phyloP scores from a whole-genome alignment of 2,329 filamentous ascomycete species.

The Aspergillus ochraceoroseus region DNA sequence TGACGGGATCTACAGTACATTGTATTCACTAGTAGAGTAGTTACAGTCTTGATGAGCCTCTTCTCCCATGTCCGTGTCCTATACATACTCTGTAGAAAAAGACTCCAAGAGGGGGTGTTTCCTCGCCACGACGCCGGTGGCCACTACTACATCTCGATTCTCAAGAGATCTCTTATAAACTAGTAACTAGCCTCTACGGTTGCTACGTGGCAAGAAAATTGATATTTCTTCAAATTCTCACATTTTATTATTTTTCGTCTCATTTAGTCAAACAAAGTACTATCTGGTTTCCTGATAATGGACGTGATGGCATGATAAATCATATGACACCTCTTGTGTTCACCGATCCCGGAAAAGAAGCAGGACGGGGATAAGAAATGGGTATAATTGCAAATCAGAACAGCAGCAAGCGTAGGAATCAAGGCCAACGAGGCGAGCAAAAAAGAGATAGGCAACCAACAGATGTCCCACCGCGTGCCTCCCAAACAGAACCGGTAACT shows the following conservation, averaged over 20 bases:
- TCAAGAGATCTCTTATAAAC: too few species aligned
- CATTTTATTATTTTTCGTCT: not conserved
- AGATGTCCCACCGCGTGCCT: not conserved
- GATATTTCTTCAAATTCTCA: too few species aligned
- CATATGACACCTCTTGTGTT: constrained; percentile 9
- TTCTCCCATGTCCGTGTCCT: too few species aligned
- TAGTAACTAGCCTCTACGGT: too few species aligned
- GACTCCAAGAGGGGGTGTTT: too few species aligned
- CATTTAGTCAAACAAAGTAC: not conserved
- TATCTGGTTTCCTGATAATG: constrained; percentile 2
- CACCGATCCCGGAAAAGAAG: constrained; percentile 6
- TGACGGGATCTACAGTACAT: too few species aligned
- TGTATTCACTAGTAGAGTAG: too few species aligned
- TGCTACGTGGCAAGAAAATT: not conserved
- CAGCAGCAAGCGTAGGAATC: not conserved
- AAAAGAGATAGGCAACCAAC: not conserved
- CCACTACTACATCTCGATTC: too few species aligned
- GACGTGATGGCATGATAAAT: constrained; percentile 12
- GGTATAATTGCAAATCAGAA: constrained; percentile 15
- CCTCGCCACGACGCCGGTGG: too few species aligned
- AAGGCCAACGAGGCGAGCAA: not conserved
- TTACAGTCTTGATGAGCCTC: too few species aligned
- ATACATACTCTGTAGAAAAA: too few species aligned
- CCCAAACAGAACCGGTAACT: constrained; percentile 10
- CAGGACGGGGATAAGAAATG: constrained; percentile 4